phyloP scores from a whole-genome alignment of 805 yeast species.

The Candida fluviatilis region DNA sequence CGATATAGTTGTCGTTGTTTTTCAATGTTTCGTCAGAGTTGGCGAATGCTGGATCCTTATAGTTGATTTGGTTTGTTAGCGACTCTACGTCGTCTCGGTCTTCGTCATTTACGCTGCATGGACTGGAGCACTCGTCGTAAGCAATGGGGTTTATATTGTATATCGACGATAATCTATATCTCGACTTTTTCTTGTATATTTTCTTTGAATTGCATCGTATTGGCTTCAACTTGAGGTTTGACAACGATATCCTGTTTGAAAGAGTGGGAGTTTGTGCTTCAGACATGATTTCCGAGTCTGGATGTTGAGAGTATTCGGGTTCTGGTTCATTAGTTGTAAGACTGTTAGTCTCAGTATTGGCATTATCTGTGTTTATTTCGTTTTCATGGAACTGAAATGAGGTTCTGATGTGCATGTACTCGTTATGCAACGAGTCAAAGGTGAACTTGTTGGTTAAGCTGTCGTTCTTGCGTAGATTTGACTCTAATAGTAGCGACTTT shows the following conservation, averaged over 20 bases:
- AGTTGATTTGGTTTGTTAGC: background rate
- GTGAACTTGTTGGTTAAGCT: conserved; percentile 14
- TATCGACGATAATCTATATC: conserved; percentile 33
- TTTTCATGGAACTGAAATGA: no score
- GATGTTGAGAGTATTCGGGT: no score
- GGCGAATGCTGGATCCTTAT: background rate
- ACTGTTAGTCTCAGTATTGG: no score
- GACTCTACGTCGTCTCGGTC: background rate
- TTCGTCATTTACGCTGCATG: conserved; percentile 2
- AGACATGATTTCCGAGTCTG: background rate
- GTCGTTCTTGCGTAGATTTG: conserved; percentile 29
- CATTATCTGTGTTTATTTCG: no score
- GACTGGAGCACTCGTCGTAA: conserved; percentile 13
- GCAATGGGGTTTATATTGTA: conserved; percentile 35
- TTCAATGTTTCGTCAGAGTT: background rate
- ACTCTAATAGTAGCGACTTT: conserved; percentile 30
- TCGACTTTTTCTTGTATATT: conserved; percentile 38
- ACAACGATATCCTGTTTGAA: conserved; percentile 21
- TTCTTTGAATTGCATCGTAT: conserved; percentile 30
- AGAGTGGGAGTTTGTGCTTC: conserved; percentile 4
- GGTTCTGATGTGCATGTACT: background rate
- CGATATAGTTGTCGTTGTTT: background rate
- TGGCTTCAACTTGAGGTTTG: conserved; percentile 36
- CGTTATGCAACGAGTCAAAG: background rate
- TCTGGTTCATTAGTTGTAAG: no score